phyloP scores from a whole-genome alignment of 2,329 filamentous ascomycete species.

The Sclerotinia subarctica region DNA sequence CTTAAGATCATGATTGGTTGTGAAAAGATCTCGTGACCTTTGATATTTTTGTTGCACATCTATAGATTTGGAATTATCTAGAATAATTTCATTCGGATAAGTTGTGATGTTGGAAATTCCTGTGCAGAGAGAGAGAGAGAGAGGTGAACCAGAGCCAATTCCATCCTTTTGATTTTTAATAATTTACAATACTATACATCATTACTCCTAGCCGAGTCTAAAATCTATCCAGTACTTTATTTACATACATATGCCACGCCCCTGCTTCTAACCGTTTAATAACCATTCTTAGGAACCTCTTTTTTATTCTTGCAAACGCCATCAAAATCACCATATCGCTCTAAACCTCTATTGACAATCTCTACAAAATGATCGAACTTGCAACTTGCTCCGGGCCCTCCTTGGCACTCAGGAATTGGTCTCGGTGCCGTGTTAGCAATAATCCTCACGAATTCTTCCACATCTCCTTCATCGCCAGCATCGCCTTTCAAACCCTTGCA shows the following conservation, averaged over 20 bases:
- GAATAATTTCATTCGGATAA: background rate
- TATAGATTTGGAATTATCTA: conserved; percentile 7
- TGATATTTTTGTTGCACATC: conserved; percentile 2
- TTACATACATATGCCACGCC: background rate
- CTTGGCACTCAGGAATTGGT: conserved; percentile 47
- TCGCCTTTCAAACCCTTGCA: conserved; percentile 54
- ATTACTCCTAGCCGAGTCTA: background rate
- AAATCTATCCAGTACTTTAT: background rate
- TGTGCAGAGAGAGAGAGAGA: too few species aligned
- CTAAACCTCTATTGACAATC: conserved; percentile 44
- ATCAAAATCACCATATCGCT: conserved; percentile 38
- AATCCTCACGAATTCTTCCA: conserved; percentile 52
- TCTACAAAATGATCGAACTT: conserved; percentile 43
- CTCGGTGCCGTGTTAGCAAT: conserved; percentile 51
- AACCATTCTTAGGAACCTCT: conserved; percentile 13
- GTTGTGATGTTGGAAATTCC: too few species aligned
- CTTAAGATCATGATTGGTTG: background rate
- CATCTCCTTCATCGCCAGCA: conserved; percentile 45
- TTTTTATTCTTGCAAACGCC: conserved; percentile 33
- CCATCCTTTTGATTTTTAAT: background rate
- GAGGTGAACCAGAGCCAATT: background rate
- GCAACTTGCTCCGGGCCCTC: conserved; percentile 52
- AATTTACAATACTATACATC: background rate
- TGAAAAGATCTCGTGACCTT: background rate
- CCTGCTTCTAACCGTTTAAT: background rate